Conservation (phyloP, 768 basidiomycete genomes). For the Suillus weaverae region DNA sequence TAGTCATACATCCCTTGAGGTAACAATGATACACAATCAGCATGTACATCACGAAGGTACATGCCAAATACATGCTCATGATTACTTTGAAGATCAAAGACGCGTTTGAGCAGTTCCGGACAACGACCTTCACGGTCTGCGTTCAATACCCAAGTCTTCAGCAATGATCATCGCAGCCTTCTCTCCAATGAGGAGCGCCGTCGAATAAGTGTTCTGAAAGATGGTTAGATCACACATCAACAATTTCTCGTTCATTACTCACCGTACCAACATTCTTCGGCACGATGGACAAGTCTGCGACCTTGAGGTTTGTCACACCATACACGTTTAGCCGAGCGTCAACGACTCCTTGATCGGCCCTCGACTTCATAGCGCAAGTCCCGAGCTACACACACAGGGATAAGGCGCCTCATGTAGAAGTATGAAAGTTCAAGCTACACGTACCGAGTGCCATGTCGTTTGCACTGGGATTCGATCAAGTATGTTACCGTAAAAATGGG, state of each 20-base stretch:
- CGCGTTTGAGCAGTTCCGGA: neutral
- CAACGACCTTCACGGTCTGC: neutral
- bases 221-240: neutral
- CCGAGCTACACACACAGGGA: constrained; percentile 43
- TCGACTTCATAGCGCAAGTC: constrained; percentile 68
- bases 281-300: constrained; percentile 17
- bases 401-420: neutral
- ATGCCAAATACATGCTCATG: neutral
- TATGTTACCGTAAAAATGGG: neutral
- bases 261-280: constrained; percentile 35
- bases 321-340: constrained; percentile 18
- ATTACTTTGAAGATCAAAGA: neutral
- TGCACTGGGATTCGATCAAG: constrained; percentile 17
- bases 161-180: constrained; percentile 63
- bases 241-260: neutral
- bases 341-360: constrained; percentile 37
- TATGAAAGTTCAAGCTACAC: neutral
- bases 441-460: constrained; percentile 38
- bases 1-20: neutral
- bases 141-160: constrained; percentile 43
- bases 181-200: constrained; percentile 51
- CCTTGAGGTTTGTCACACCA: constrained; percentile 13
- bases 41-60: neutral
- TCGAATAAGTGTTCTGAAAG: constrained; percentile 42
- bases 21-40: neutral